These are phyloP conservation scores for Tuber microsphaerosporum DNA, from an alignment of 495 filamentous ascomycete genomes.

Conservation along the genomic window DNA sequence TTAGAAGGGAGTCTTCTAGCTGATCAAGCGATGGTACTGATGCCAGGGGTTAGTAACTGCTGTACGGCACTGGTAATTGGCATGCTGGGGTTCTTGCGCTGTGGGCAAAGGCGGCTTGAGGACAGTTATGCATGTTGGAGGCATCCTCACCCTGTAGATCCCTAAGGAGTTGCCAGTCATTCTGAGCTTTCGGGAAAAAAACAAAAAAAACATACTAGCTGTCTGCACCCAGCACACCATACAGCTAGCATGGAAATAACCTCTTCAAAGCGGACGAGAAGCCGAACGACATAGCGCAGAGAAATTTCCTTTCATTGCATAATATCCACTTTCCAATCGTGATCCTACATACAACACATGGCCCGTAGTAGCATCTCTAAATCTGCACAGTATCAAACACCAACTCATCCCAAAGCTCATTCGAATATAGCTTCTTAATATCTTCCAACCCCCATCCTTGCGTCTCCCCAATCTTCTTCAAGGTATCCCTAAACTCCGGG, in stretches of 20 bases:
- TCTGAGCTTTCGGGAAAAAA: neutral
- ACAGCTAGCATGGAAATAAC: neutral
- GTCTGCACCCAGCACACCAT: neutral
- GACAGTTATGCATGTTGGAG: neutral
- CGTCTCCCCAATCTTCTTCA: constrained; percentile 45
- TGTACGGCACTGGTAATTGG: neutral
- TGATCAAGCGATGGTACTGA: neutral
- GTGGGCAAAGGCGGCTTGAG: neutral
- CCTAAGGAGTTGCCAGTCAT: neutral
- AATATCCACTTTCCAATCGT: neutral
- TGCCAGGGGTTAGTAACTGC: neutral
- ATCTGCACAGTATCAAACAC: neutral
- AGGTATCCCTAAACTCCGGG: constrained; percentile 43
- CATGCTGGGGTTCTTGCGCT: neutral
- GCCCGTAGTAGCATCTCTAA: neutral
- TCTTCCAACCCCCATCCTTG: constrained; percentile 49
- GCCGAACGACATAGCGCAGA: neutral
- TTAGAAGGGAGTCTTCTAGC: neutral
- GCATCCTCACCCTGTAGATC: neutral
- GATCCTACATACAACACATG: neutral
- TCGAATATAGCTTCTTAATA: constrained; percentile 32
- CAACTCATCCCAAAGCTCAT: constrained; percentile 4
- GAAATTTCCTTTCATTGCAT: neutral
- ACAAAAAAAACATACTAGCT: neutral
- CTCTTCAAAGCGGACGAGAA: neutral